A percentile compares a stretch with the other conserved stretches of the same genome.
Evolutionary conservation across 768 basidiomycete genomes (phyloP).

Genomic region (Pleurotus giganteus): DNA sequence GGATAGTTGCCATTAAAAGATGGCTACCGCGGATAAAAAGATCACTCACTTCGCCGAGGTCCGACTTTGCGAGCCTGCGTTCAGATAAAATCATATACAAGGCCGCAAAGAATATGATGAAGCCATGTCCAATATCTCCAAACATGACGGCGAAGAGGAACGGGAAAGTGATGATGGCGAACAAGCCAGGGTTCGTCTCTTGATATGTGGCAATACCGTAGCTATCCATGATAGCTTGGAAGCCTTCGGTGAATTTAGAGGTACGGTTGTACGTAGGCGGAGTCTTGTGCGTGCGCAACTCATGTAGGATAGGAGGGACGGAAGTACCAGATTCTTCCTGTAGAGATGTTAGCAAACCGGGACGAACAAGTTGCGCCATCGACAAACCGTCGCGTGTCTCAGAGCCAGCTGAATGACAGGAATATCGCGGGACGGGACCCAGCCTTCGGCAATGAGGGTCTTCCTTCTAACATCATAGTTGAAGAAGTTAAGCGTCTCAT

Average conservation of each 20-base stretch:
- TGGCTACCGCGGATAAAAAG: not conserved
- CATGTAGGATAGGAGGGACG: conserved; percentile 89
- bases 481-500: conserved; percentile 93
- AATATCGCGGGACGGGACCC: conserved; percentile 95
- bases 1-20: conserved; percentile 3
- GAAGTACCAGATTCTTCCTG: conserved; percentile 90
- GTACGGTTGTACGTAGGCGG: conserved; percentile 95
- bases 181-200: conserved; percentile 95
- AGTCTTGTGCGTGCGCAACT: conserved; percentile 83
- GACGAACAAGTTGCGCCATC: not conserved
- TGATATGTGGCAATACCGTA: conserved; percentile 95
- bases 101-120: conserved; percentile 75
- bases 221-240: conserved; percentile 97
- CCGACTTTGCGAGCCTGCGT: conserved; percentile 67
- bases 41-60: conserved; percentile 67
- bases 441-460: conserved; percentile 95
- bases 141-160: conserved; percentile 99
- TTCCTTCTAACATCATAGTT: conserved; percentile 93
- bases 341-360: conserved; percentile 12
- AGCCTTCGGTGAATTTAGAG: conserved; percentile 95
- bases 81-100: conserved; percentile 87
- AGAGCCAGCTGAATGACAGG: conserved; percentile 82
- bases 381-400: conserved; percentile 79
- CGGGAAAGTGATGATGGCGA: conserved; percentile 91
- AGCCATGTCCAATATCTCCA: conserved; percentile 96